A percentile compares a stretch with the other conserved stretches of the same genome.
These are phyloP conservation scores for Pythium coloratum DNA, from an alignment of 352 stramenopile genomes.

Conservation along the genomic window DNA sequence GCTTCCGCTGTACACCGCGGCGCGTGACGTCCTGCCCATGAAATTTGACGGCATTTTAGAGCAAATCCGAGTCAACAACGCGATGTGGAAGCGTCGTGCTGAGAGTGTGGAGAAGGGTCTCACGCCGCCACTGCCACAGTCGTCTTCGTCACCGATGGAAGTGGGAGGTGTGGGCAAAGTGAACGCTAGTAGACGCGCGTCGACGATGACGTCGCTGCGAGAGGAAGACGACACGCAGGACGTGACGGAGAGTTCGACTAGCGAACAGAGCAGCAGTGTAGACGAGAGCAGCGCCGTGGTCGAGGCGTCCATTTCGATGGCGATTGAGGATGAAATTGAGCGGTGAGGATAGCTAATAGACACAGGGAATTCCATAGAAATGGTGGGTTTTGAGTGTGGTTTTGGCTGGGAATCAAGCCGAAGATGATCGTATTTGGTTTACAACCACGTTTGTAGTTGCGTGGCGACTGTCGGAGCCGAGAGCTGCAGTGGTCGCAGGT, in stretches of 20 bases:
- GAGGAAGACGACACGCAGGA: constrained; percentile 10
- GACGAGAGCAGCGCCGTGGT: background rate
- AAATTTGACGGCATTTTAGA: constrained; percentile 50
- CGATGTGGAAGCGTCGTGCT: constrained; percentile 42
- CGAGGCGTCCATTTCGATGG: constrained; percentile 14
- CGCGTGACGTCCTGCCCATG: constrained; percentile 48
- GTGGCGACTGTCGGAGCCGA: background rate
- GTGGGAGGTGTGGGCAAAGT: constrained; percentile 2
- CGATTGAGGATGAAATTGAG: constrained; percentile 4
- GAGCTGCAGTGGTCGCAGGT: constrained; percentile 4
- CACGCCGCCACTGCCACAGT: constrained; percentile 3
- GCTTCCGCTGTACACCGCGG: constrained; percentile 58
- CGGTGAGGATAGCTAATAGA: background rate
- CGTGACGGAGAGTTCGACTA: constrained; percentile 3
- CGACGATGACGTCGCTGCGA: constrained; percentile 4
- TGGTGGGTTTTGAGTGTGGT: background rate
- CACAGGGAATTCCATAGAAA: background rate
- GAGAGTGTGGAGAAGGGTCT: constrained; percentile 25
- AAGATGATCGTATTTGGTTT: constrained; percentile 15
- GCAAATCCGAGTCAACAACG: constrained; percentile 47
- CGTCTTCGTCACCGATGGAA: constrained; percentile 7
- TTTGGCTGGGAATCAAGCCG: background rate
- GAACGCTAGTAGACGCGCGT: background rate
- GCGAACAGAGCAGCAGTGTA: background rate
- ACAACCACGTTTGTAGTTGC: constrained; percentile 12